phyloP scores from a whole-genome alignment of 306 rosid species.

The Vigna unguiculata region DNA sequence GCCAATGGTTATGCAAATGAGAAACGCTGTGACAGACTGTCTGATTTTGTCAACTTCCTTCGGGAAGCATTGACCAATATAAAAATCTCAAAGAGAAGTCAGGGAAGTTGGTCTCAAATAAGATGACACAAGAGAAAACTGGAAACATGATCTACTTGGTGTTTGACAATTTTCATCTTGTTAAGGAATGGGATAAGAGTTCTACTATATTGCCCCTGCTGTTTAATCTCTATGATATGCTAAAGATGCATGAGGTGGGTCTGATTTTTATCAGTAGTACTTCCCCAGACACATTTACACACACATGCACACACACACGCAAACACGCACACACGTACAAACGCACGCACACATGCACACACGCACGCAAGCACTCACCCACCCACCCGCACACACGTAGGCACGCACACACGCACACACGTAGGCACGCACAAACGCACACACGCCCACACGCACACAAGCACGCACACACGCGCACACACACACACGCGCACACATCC shows the following conservation, averaged over 20 bases:
- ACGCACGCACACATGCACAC: too few species aligned
- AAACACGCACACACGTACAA: too few species aligned
- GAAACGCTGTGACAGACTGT: slow-evolving; percentile 82
- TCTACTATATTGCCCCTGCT: slow-evolving; percentile 70
- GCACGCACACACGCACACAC: too few species aligned
- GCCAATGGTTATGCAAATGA: slow-evolving; percentile 71
- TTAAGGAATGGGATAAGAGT: slow-evolving; percentile 91
- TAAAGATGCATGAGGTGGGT: slow-evolving; percentile 82
- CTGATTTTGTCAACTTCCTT: slow-evolving; percentile 81
- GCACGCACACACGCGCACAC: too few species aligned
- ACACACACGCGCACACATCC: too few species aligned
- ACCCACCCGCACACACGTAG: too few species aligned
- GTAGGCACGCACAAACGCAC: too few species aligned
- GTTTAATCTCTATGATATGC: slow-evolving; percentile 77
- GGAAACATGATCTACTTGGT: slow-evolving; percentile 89
- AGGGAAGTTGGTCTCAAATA: slow-evolving; percentile 52
- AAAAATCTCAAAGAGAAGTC: slow-evolving; percentile 56
- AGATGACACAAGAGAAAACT: slow-evolving; percentile 46
- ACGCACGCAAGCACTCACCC: too few species aligned
- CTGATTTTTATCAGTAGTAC: slow-evolving; percentile 81
- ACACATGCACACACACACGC: too few species aligned
- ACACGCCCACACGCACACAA: too few species aligned
- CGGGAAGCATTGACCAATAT: slow-evolving; percentile 73
- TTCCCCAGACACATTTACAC: slow-evolving; percentile 88
- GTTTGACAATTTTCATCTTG: slow-evolving; percentile 82